Evolutionary conservation across 164 flowering plant species (phyloP), one percentile per base, ranked within the genome.

Genomic region (Brasenia schreberi): DNA sequence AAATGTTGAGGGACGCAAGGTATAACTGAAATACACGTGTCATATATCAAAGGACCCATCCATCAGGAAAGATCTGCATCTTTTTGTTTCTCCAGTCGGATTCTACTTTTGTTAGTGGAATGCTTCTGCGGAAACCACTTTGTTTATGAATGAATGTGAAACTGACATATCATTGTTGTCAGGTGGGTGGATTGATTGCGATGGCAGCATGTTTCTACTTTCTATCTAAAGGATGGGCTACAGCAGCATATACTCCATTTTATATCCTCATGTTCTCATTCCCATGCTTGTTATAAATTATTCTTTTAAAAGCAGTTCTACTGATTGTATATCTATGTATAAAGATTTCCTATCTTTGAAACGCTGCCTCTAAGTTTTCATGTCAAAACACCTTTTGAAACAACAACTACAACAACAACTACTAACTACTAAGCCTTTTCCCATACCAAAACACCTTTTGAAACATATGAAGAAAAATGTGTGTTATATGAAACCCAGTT

Each of bases 101-200:
- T 49, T 49, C 16, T 49, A 5, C 10, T 49, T 9, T 49, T 49
- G 56, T 14, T 14, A 49, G 56, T 49, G 10, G 10, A 49, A 49
- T 9, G 56, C 12, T 49, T 33, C 39, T 33, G 39, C 39, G 4
- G 39, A 33, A 33, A 33, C 4, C 39, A 33, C 39, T 49, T 49
- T 9, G 10, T 49, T 49, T 9, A 14, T 49, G 56, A 49, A 9
- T 49, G 56, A 49, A 49, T 49, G 56, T 49, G 10, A 49, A 49
- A 11, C 18, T 61, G 63, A 61, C 33, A 61, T 58, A 58, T 61
- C 62, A 39, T 61, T 62, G 62, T 73, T 71, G 71, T 52, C 44
- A 89, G 97, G 89, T 86, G 14, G 93, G 92, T 69, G 99, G 99
- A 42, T 87, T 94, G 62, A 63, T 87, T 71, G 97, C 99, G 59